Evolutionary conservation across 768 basidiomycete genomes (phyloP), one percentile per base, ranked within the genome.

Genomic region (Crucibulum laeve): DNA sequence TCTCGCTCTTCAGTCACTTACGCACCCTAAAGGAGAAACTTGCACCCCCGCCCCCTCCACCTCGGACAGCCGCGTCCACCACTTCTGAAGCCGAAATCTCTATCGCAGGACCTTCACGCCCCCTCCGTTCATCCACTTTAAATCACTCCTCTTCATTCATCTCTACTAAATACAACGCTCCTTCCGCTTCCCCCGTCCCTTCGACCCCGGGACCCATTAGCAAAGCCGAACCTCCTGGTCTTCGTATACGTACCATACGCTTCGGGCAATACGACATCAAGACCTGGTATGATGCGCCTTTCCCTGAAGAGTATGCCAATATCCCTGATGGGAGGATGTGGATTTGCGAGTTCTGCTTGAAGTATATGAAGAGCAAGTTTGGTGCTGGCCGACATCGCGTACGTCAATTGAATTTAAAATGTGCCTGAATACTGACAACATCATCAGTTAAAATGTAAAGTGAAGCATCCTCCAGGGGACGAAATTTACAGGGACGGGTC

Each of bases 251-350:
- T 43, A 81, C 77, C 43, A 92, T 97, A 49, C 82, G 92, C 22
- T 94, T 97, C 54, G 94, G 94, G 21, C 74, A 79, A 44, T 94
- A 74, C 59, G 93, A 98, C 56, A 91, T 98, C 58, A 83, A 91
- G 60, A 98, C 96, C 3, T 99, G 96, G 96, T 98, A 91, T 62
- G 92, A 96, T 59, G 96, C 96, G 18, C 96, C 96, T 4, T 98
- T 97, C 60, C 95, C 96, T 0, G 95, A 98, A 59, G 96, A 99
- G 62, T 98, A 96, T 62, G 82, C 91, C 32, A 80, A 81, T 43
- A 86, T 94, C 44, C 89, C 92, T 17, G 92, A 97, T 53, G 93
- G 95, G 14, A 71, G 84, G 42, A 66, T 99, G 45, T 98, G 92
- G 92, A 84, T 96, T 59, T 99, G 96, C 64, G 95, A 98, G 61